A percentile compares a stretch with the other conserved stretches of the same genome.
Conservation (phyloP, 805 yeast species). For the Pichia rugopelliculosa region DNA sequence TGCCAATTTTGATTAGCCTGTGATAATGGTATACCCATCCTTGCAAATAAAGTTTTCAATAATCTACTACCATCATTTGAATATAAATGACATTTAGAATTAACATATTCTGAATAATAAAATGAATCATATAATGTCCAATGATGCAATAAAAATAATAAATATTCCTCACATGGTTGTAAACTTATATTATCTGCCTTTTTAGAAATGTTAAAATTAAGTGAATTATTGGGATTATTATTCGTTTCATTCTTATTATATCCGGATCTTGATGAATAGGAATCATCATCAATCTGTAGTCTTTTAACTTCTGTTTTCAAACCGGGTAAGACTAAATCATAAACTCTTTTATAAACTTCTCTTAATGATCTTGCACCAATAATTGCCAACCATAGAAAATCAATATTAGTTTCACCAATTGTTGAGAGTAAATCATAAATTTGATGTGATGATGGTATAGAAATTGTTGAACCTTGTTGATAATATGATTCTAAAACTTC, state of each 20-base stretch:
- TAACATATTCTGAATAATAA: slow-evolving; percentile 83
- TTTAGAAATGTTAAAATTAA: slow-evolving; percentile 19
- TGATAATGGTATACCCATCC: slow-evolving; percentile 88
- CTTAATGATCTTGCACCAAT: slow-evolving; percentile 84
- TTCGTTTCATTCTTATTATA: background rate
- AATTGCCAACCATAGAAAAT: slow-evolving; percentile 76
- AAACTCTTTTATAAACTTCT: slow-evolving; percentile 63
- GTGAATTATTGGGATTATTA: background rate
- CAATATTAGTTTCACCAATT: slow-evolving; percentile 72
- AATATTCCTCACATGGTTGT: slow-evolving; percentile 73
- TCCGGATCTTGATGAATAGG: slow-evolving; percentile 1
- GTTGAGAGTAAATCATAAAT: slow-evolving; percentile 72
- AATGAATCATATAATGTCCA: slow-evolving; percentile 92
- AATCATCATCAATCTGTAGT: slow-evolving; percentile 32
- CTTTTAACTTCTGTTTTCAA: slow-evolving; percentile 78
- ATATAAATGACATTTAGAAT: slow-evolving; percentile 82
- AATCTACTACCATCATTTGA: slow-evolving; percentile 84
- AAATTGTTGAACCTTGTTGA: slow-evolving; percentile 70
- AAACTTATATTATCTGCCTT: slow-evolving; percentile 34
- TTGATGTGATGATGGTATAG: slow-evolving; percentile 70
- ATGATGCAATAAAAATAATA: slow-evolving; percentile 78
- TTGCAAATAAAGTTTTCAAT: slow-evolving; percentile 85
- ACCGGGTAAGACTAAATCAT: slow-evolving; percentile 63
- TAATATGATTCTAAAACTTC: slow-evolving; percentile 66
- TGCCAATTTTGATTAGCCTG: slow-evolving; percentile 91